Evolutionary conservation across 805 yeast species (phyloP), one percentile per base, ranked within the genome.

Genomic region (Wickerhamiella siamensis): DNA sequence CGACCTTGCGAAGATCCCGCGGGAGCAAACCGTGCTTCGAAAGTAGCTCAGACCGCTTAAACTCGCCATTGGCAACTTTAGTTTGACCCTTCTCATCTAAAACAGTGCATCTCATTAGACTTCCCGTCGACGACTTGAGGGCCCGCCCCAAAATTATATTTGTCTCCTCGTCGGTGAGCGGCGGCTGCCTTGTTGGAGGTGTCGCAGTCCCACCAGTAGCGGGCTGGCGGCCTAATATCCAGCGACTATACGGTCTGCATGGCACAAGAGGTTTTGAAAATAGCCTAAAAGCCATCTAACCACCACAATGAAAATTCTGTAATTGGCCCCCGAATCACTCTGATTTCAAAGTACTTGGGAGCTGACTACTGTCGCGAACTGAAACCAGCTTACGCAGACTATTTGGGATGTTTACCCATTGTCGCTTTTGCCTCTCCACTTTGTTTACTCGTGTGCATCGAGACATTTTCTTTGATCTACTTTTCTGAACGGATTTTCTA

Each of bases 1-100:
- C 97, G 41, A 88, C 78, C 55, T 87, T 88, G 17, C 98, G 66
- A 50, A 88, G 64, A 59, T 88, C 98, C 58, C 98, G 67, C 0
- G 97, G 95, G 44, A 81, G 74, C 20, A 88, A 60, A 10, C 83
- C 83, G 57, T 87, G 83, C 48, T 77, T 75, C 26, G 75, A 67
- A 8, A 88, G 67, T 45, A 88, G 71, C 41, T 76, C 77, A 40
- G 80, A 70, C 54, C 83, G 74, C 47, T 83, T 83, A 58, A 79
- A 76, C 52, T 77, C 81, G 36, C 76, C 70, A 1, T 88, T 77
- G 2, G 80, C 77, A 0, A 80, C 76, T 1, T 70, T 67, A 19
- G 83, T 76, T 33, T 75, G 70, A 0, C 97, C 96, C 2, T 65
- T 57, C 3, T 54, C 47, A 53, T 87, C 86, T 48, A 91, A 77